phyloP scores from a whole-genome alignment of 176 grass and related monocot species.

The Saccharum spontaneum region DNA sequence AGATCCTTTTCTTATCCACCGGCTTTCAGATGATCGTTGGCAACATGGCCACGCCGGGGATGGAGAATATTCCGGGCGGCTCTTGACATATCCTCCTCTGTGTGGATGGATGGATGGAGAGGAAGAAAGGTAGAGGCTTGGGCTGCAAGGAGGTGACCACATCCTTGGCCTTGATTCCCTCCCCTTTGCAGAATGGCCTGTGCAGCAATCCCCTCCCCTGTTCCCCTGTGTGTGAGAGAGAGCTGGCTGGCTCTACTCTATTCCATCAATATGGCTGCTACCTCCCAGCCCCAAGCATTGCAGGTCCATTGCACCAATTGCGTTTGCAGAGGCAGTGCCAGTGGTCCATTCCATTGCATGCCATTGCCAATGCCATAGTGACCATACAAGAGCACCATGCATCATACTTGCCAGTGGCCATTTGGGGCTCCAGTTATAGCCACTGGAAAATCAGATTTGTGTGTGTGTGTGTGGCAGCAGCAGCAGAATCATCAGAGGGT shows the following conservation, averaged over 20 bases:
- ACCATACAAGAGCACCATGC: constrained; percentile 20
- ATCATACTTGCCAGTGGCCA: constrained; percentile 21
- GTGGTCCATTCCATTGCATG: constrained; percentile 45
- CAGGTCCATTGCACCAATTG: constrained; percentile 48
- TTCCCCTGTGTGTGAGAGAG: not conserved
- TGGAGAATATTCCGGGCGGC: constrained; percentile 38
- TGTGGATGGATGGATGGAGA: constrained; percentile 23
- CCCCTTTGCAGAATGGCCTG: constrained; percentile 45
- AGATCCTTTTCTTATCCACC: not conserved
- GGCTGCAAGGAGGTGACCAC: constrained; percentile 35
- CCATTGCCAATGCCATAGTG: not conserved
- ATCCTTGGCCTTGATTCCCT: constrained; percentile 32
- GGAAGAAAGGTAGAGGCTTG: constrained; percentile 35
- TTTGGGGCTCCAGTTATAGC: constrained; percentile 38
- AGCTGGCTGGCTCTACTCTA: constrained; percentile 27
- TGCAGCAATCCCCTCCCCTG: constrained; percentile 33
- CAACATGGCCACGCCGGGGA: not conserved
- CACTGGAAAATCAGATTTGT: constrained; percentile 39
- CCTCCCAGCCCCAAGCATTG: constrained; percentile 33
- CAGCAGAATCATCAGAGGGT: constrained; percentile 36
- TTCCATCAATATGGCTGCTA: constrained; percentile 34
- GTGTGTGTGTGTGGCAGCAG: not conserved
- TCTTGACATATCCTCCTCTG: constrained; percentile 21
- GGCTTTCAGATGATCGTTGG: not conserved
- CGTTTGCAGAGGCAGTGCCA: not conserved